Conservation (phyloP, 2,329 filamentous ascomycete genomes). For the Fusarium armeniacum region DNA sequence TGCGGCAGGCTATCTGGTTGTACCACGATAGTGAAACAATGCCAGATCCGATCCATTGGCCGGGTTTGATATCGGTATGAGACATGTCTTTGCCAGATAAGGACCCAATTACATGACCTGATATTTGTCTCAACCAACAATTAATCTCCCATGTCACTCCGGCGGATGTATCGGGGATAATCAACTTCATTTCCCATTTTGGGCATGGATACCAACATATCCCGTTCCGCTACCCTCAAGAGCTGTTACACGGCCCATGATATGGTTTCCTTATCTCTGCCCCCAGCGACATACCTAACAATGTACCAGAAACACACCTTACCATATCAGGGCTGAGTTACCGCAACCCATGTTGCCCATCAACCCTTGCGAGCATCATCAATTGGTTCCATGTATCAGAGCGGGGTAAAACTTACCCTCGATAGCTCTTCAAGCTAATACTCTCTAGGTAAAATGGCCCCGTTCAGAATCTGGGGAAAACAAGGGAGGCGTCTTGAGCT, state of each 20-base stretch:
- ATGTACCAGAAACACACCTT: constrained; percentile 14
- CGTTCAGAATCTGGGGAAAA: constrained; percentile 35
- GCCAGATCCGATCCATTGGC: constrained; percentile 27
- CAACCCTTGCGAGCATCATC: constrained; percentile 8
- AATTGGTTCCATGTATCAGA: constrained; percentile 15
- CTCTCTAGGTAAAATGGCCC: constrained; percentile 40
- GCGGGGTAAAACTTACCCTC: constrained; percentile 22
- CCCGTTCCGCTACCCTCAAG: constrained; percentile 2
- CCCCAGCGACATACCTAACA: no score
- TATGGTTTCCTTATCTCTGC: constrained; percentile 30
- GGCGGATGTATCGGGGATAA: not conserved
- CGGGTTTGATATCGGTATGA: constrained; percentile 37
- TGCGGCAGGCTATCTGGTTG: constrained; percentile 34
- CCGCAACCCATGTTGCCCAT: constrained; percentile 8
- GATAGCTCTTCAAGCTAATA: constrained; percentile 28
- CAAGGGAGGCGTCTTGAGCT: constrained; percentile 2
- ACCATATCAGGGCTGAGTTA: constrained; percentile 39
- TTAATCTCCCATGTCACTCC: not conserved
- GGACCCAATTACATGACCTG: not conserved
- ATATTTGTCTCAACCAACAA: not conserved
- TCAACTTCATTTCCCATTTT: constrained; percentile 15
- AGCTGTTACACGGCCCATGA: not conserved
- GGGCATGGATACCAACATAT: not conserved
- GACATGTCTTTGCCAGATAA: constrained; percentile 34
- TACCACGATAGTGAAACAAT: constrained; percentile 36